Base-by-base conservation (phyloP, 768 basidiomycete genomes). In the Royoungia palumana region DNA sequence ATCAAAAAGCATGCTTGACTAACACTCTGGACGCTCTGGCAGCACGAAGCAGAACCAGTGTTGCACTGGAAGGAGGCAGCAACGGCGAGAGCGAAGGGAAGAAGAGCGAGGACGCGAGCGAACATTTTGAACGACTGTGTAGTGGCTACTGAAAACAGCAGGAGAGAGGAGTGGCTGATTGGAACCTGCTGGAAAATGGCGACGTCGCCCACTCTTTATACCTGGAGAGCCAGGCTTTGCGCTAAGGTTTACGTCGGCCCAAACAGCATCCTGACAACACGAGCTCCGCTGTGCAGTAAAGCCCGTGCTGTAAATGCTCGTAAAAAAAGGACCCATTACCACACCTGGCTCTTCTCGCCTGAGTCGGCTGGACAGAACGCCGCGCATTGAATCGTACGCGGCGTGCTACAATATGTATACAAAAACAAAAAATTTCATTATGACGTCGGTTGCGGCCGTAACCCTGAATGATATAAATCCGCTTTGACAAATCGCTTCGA, bases 61-160 rank as follows among this genome's bases (percentile, higher is more conserved):
- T 28, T 46, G 32, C 62, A 63, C 22, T 47, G 35, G 19, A n/a
- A 20, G 5, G 56, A 47, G 10, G 56, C 54, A 21, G 50, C 41
- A 19, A 24, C 59, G 9, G 59, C 35, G 22, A 56, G 40, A 45
- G 51, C 62, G 8, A 63, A 30, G 13, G 54, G 54, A 4, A 54
- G n/a, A 21, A 64, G 41, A 34, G 62, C 46, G 10, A 58, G 16
- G 46, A 59, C 6, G 6, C 54, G 56, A 40, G 61, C 44, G 19
- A 62, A 50, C 59, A 60, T 60, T 13, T 3, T 21, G 22, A 24
- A 21, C 6, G n/a, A 34, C 3, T 9, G 34, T 38, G 19, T 10
- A 14, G 28, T 3, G 14, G 27, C 10, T 2, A n/a, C 16, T 27
- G 28, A 35, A 21, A 30, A 47, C 16, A 40, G 19, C 4, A 27